These are phyloP conservation scores for Aspergillus proliferans DNA, from an alignment of 2,329 filamentous ascomycete species.

Conservation along the genomic window DNA sequence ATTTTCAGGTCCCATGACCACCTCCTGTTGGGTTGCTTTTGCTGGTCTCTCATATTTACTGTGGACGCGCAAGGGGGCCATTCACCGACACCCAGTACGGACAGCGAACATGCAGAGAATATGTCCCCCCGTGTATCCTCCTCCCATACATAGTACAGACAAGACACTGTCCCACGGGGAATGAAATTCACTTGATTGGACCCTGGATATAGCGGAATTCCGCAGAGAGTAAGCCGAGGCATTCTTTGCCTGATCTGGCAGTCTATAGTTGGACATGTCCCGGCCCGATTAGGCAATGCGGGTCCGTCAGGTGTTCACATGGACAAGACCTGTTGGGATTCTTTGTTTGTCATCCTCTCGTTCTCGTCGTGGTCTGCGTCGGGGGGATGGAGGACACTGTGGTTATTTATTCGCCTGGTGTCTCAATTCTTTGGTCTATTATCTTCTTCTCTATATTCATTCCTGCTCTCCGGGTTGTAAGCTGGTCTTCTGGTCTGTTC, in stretches of 20 bases:
- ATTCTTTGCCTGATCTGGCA: neutral
- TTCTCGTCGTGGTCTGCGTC: neutral
- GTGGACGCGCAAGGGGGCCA: neutral
- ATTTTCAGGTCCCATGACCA: neutral
- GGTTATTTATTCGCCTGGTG: neutral
- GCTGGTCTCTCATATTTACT: neutral
- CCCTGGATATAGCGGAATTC: neutral
- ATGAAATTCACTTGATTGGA: no score
- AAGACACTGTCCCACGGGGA: no score
- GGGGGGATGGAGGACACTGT: neutral
- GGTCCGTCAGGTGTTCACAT: neutral
- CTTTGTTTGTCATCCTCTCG: neutral
- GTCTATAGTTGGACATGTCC: neutral
- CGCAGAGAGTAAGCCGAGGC: neutral
- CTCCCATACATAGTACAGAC: neutral
- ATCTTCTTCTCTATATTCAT: neutral
- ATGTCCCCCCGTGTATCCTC: neutral
- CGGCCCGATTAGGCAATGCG: neutral
- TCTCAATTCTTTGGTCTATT: neutral
- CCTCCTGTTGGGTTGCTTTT: neutral
- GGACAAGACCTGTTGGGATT: slow-evolving; percentile 1
- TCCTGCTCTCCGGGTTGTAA: neutral
- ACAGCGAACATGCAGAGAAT: neutral
- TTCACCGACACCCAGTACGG: neutral
- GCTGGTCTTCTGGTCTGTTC: neutral